Evolutionary conservation across 768 basidiomycete genomes (phyloP).

Genomic region (Pholiota microspora): DNA sequence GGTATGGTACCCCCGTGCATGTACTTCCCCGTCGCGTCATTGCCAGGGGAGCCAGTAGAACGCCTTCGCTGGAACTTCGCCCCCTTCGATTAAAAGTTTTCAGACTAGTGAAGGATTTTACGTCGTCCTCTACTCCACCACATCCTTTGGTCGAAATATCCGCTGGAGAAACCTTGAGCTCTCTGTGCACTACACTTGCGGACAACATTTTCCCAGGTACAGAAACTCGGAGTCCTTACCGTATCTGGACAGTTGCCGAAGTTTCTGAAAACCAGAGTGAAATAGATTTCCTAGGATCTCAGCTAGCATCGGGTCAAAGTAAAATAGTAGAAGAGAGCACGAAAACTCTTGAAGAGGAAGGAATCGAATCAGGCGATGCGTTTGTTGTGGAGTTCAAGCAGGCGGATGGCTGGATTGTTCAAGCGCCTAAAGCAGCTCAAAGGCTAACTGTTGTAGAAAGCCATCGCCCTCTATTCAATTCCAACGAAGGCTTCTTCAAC

Average conservation of each 20-base stretch:
- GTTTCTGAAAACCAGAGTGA: slow-evolving; percentile 34
- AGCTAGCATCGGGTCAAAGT: slow-evolving; percentile 27
- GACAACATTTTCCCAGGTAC: slow-evolving; percentile 29
- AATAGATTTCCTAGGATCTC: slow-evolving; percentile 30
- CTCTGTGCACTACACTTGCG: slow-evolving; percentile 40
- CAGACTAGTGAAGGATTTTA: slow-evolving; percentile 35
- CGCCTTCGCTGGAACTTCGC: slow-evolving; percentile 64
- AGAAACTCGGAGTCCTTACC: slow-evolving; percentile 38
- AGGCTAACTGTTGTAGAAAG: slow-evolving; percentile 21
- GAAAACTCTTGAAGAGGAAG: slow-evolving; percentile 55
- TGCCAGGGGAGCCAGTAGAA: slow-evolving; percentile 47
- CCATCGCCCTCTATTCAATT: slow-evolving; percentile 52
- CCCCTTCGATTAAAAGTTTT: slow-evolving; percentile 65
- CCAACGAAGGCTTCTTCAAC: slow-evolving; percentile 56
- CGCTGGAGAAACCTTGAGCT: slow-evolving; percentile 44
- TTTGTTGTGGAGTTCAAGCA: slow-evolving; percentile 77
- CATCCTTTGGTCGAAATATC: slow-evolving; percentile 47
- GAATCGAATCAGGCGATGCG: slow-evolving; percentile 58
- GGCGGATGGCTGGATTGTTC: slow-evolving; percentile 57
- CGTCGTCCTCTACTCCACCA: slow-evolving; percentile 21
- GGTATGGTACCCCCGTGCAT: slow-evolving; percentile 66
- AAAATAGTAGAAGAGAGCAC: slow-evolving; percentile 45
- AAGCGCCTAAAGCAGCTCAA: slow-evolving; percentile 22
- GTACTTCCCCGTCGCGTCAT: slow-evolving; percentile 70
- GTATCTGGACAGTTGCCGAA: slow-evolving; percentile 62